Evolutionary conservation across 805 yeast genomes (phyloP).

Genomic region (Candida ortonii): DNA sequence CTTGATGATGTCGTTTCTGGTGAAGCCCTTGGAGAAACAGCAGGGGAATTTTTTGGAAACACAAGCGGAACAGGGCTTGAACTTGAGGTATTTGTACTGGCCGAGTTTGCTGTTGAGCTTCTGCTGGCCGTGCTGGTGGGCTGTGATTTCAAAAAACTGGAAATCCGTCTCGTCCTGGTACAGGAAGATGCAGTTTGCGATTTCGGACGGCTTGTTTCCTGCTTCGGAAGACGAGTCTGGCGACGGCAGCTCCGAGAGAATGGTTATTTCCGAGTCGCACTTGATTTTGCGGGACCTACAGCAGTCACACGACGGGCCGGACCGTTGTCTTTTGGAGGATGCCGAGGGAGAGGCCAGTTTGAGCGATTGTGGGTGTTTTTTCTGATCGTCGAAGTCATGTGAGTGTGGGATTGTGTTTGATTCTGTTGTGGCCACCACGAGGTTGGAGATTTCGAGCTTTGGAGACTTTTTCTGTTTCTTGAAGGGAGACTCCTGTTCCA

Average conservation of each 20-base stretch:
- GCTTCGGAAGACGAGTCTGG: background rate
- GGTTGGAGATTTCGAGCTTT: conserved; percentile 20
- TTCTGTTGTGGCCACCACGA: conserved; percentile 14
- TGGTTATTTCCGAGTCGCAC: conserved; percentile 62
- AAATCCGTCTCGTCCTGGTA: conserved; percentile 21
- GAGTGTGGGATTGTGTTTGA: conserved; percentile 4
- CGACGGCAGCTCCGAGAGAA: conserved; percentile 24
- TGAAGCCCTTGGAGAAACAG: conserved; percentile 61
- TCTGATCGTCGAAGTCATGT: background rate
- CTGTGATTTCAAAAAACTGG: conserved; percentile 30
- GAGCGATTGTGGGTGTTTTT: conserved; percentile 22
- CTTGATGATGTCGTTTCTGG: conserved; percentile 54
- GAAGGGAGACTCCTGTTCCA: conserved; percentile 1
- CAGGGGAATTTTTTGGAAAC: conserved; percentile 44
- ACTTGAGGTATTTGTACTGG: conserved; percentile 38
- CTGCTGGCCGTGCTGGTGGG: conserved; percentile 19
- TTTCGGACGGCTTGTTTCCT: conserved; percentile 17
- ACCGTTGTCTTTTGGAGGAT: conserved; percentile 50
- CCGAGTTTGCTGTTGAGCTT: conserved; percentile 21
- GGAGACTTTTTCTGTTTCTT: conserved; percentile 20
- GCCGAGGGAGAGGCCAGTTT: conserved; percentile 34
- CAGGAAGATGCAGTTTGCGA: conserved; percentile 32
- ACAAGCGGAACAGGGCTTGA: conserved; percentile 57
- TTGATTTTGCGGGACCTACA: conserved; percentile 69
- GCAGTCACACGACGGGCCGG: conserved; percentile 73